These are phyloP conservation scores for Populus euphratica DNA, from an alignment of 345 rosid species.

Conservation along the genomic window DNA sequence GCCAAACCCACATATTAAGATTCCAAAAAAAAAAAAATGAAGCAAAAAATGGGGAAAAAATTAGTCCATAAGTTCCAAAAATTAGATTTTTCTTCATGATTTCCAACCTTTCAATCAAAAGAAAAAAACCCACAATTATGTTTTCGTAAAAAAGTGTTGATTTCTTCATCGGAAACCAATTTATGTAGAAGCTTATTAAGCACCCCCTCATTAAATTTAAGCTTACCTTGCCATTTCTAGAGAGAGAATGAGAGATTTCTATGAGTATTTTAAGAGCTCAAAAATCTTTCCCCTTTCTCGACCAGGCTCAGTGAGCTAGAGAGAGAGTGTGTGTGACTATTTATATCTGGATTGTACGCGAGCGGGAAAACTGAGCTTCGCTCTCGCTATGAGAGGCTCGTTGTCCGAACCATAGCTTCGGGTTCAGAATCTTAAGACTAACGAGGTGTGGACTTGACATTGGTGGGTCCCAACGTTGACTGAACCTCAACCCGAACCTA, in stretches of 20 bases:
- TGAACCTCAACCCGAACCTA: slow-evolving; percentile 23
- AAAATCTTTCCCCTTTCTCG: slow-evolving; percentile 17
- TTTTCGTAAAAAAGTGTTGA: too few species aligned
- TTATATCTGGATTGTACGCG: not conserved
- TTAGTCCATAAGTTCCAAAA: too few species aligned
- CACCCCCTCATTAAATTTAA: not conserved
- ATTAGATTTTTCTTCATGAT: too few species aligned
- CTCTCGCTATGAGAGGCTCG: slow-evolving; percentile 18
- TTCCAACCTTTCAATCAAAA: too few species aligned
- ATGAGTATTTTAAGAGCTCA: not conserved
- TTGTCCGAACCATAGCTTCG: slow-evolving; percentile 34
- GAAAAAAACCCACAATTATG: too few species aligned
- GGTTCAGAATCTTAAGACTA: slow-evolving; percentile 9
- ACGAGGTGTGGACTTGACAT: slow-evolving; percentile 8
- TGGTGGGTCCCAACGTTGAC: slow-evolving; percentile 41
- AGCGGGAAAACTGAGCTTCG: slow-evolving; percentile 43
- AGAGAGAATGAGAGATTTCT: not conserved
- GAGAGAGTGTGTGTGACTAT: slow-evolving; percentile 4
- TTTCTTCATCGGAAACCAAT: not conserved
- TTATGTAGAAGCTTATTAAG: too few species aligned
- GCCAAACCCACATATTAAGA: too few species aligned
- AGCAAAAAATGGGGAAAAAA: too few species aligned
- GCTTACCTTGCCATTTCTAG: slow-evolving; percentile 24
- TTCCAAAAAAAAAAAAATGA: too few species aligned
- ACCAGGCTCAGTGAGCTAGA: slow-evolving; percentile 31